These are phyloP conservation scores for Osmanthus fragrans DNA, from an alignment of 257 asterid species.

Conservation along the genomic window DNA sequence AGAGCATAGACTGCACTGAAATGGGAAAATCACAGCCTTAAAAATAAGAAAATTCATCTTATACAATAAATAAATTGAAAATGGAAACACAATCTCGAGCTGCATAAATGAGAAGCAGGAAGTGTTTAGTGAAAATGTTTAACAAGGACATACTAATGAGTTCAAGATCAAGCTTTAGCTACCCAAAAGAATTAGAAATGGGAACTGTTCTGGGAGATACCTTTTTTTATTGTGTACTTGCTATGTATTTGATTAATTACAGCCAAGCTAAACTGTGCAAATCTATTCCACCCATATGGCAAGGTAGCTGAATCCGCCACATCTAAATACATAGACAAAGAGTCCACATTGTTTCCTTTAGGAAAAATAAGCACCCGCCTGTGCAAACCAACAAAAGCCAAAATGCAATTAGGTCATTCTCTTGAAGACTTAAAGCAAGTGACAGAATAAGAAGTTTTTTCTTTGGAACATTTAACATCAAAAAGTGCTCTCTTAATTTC, in stretches of 20 bases:
- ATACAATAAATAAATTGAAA: background rate
- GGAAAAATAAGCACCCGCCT: conserved; percentile 67
- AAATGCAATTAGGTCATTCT: conserved; percentile 17
- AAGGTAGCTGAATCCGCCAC: conserved; percentile 54
- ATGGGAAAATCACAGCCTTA: background rate
- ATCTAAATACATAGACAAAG: conserved; percentile 61
- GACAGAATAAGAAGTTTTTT: conserved; percentile 7
- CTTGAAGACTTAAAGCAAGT: conserved; percentile 12
- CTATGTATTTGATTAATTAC: conserved; percentile 49
- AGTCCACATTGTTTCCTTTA: conserved; percentile 56
- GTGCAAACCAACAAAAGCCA: conserved; percentile 27
- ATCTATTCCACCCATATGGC: conserved; percentile 63
- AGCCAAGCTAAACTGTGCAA: conserved; percentile 59
- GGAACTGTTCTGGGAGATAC: conserved; percentile 30
- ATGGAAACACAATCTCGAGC: background rate
- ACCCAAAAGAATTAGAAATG: conserved; percentile 19
- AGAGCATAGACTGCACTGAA: background rate
- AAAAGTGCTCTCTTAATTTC: background rate
- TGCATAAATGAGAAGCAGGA: background rate
- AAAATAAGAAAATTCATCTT: background rate
- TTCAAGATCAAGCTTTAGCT: conserved; percentile 16
- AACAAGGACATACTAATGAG: background rate
- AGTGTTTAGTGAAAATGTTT: too few species aligned
- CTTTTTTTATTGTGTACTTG: conserved; percentile 40
- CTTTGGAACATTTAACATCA: background rate